Evolutionary conservation across 345 rosid species (phyloP).

Genomic region (Ceriops tagal): DNA sequence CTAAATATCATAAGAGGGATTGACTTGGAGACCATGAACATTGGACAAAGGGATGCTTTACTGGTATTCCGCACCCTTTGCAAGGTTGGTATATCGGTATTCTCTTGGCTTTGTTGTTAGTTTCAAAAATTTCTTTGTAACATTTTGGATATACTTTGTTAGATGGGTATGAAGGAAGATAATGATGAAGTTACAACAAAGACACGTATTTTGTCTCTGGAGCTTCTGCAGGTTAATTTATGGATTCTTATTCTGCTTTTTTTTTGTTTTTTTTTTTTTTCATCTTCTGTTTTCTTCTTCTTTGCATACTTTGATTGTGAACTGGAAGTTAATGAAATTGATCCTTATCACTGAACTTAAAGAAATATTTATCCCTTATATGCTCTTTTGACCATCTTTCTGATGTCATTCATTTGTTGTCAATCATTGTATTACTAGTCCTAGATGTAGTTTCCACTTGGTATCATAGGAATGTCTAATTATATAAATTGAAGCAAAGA

Average conservation of each 20-base stretch:
- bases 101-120: slow-evolving; percentile 14
- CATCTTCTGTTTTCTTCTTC: neutral
- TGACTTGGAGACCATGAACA: slow-evolving; percentile 92
- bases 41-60: slow-evolving; percentile 91
- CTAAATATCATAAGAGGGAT: slow-evolving; percentile 54
- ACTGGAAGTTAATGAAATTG: neutral
- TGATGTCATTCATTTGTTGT: neutral
- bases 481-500: neutral
- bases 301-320: neutral
- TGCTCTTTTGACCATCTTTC: neutral
- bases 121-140: slow-evolving; percentile 21
- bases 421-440: neutral
- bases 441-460: neutral
- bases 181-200: slow-evolving; percentile 87
- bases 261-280: neutral
- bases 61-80: slow-evolving; percentile 95
- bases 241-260: slow-evolving; percentile 9
- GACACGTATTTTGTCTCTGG: slow-evolving; percentile 90
- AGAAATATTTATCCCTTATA: neutral
- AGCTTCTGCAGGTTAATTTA: slow-evolving; percentile 85
- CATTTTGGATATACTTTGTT: slow-evolving; percentile 22
- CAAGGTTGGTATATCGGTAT: slow-evolving; percentile 58
- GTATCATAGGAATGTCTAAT: neutral
- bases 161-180: slow-evolving; percentile 99
- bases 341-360: neutral